phyloP scores from a whole-genome alignment of 192 early-diverging fungal genomes.

The Mortierella hygrophila region DNA sequence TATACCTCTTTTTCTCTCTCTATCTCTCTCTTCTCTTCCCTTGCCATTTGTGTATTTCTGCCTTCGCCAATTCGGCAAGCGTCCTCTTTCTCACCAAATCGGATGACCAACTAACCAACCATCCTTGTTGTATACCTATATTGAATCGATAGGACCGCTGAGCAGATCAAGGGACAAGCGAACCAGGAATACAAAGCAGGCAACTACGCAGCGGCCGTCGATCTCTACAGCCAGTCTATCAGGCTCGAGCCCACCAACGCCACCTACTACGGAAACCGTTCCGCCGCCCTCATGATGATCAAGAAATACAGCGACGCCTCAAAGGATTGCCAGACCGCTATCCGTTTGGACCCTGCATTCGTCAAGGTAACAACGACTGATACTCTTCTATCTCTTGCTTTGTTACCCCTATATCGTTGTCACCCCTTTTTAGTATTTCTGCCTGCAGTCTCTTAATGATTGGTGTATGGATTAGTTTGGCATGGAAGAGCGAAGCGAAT shows the following conservation, averaged over 20 bases:
- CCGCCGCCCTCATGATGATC: conserved; percentile 82
- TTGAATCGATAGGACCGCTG: conserved; percentile 58
- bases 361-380: conserved; percentile 62
- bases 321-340: conserved; percentile 71
- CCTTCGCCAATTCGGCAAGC: background rate
- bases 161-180: conserved; percentile 76
- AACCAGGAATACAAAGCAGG: conserved; percentile 79
- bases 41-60: background rate
- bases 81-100: background rate
- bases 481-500: no score
- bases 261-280: conserved; percentile 83
- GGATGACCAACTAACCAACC: background rate
- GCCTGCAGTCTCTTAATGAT: background rate
- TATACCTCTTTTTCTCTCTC: background rate
- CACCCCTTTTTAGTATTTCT: background rate
- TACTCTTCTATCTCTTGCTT: background rate
- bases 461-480: no score
- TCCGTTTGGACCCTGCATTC: conserved; percentile 69
- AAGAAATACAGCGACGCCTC: conserved; percentile 70
- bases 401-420: no score
- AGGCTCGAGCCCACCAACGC: conserved; percentile 70
- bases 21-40: background rate
- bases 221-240: conserved; percentile 78
- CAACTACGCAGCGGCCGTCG: conserved; percentile 75
- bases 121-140: background rate